Base-by-base conservation (phyloP, 1,284 basidiomycete genomes). In the Boletus semigastroideus region DNA sequence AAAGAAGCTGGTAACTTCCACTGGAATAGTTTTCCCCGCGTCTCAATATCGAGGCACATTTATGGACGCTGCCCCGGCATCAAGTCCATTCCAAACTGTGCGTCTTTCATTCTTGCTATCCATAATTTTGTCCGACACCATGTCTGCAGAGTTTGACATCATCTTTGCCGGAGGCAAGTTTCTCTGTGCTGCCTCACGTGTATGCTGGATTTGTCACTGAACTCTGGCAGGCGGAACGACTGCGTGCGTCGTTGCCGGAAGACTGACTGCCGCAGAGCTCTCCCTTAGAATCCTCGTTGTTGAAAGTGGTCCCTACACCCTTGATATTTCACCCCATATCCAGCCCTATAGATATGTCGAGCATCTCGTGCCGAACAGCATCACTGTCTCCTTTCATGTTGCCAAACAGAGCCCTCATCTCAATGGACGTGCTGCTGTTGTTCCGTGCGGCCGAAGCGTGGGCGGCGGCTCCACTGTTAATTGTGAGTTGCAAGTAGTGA, bases 381-480 rank as follows among this genome's bases (percentile, higher is more conserved):
- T 70, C n/a, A 77, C 74, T 0, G 67, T 79, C 41, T 75, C 74
- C 3, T 68, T 72, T 53, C 70, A 82, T 47, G 59, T 65, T 5
- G 66, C 69, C 3, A 75, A 73, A 40, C 72, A 77, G 0, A 78
- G 74, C 54, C 54, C 69, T 4, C 67, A 75, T 0, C 63, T 85
- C 16, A 71, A 66, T 13, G 77, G 75, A 17, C 77, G 83, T 10
- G 57, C 69, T 7, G 55, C 69, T 4, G 50, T 77, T 28, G 72
- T 80, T 13, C 70, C 72, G 0, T 63, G 67, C 33, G 83, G 78
- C 0, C 72, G 76, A 38, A 77, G 74, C 39, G 60, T 86, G 0
- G 84, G 84, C 10, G 84, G 84, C 0, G 83, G 82, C 0, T 83
- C 83, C 33, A 16, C 33, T 51, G 73, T 86, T 10, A 57, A 86